Conservation (phyloP, 306 rosid species). For the Begonia peltatifolia region DNA sequence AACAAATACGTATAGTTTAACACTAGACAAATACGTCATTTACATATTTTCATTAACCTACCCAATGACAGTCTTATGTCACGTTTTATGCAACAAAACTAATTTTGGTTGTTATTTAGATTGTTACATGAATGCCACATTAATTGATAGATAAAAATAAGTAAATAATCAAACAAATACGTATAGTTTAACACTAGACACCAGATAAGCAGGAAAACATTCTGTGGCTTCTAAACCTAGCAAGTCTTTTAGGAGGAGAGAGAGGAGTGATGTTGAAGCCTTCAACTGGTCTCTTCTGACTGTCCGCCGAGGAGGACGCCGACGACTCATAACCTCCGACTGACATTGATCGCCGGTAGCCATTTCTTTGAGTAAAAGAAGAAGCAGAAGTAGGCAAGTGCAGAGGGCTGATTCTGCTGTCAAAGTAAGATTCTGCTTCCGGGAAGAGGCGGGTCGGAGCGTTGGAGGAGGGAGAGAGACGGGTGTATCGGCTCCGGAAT, state of each 20-base stretch:
- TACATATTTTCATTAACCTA: too few species aligned
- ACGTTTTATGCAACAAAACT: too few species aligned
- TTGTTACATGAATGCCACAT: too few species aligned
- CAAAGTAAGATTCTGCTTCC: slow-evolving; percentile 8
- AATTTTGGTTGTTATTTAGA: too few species aligned
- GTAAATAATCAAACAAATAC: too few species aligned
- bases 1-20: too few species aligned
- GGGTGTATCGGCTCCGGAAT: slow-evolving; percentile 7
- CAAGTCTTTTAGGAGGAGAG: background rate
- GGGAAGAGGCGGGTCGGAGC: slow-evolving; percentile 1
- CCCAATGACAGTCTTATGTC: too few species aligned
- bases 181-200: background rate
- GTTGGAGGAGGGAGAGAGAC: slow-evolving; percentile 6
- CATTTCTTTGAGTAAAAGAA: background rate
- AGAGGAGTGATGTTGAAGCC: background rate
- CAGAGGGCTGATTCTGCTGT: background rate
- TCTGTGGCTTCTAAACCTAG: slow-evolving; percentile 8
- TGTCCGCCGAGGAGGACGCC: background rate
- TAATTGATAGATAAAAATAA: too few species aligned
- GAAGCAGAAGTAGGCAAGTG: background rate
- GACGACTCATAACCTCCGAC: background rate
- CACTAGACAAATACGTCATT: too few species aligned
- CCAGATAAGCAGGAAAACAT: slow-evolving; percentile 8
- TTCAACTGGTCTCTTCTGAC: background rate
- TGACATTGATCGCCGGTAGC: slow-evolving; percentile 1